A percentile compares a stretch with the other conserved stretches of the same genome.
These are phyloP conservation scores for Fusarium haematococcum DNA, from an alignment of 2,329 filamentous ascomycete genomes.

Conservation along the genomic window DNA sequence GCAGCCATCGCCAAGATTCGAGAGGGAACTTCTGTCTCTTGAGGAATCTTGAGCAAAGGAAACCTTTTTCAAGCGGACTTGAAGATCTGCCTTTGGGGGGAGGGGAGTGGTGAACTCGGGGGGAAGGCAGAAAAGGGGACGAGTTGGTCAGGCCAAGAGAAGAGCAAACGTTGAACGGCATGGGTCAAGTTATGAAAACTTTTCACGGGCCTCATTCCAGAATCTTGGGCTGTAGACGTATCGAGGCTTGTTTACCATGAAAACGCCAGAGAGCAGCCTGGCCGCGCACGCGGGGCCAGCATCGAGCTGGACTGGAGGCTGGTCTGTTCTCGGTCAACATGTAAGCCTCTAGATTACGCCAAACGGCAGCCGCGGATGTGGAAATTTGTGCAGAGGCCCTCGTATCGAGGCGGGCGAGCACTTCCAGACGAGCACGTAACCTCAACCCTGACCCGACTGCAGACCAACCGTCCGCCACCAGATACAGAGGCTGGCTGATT, in stretches of 20 bases:
- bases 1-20: constrained; percentile 23
- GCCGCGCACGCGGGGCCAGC: not conserved
- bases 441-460: constrained; percentile 15
- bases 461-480: constrained; percentile 2
- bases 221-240: not conserved
- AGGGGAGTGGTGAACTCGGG: not conserved
- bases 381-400: not conserved
- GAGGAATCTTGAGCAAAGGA: not conserved
- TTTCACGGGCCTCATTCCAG: constrained; percentile 13
- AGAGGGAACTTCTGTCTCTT: not conserved
- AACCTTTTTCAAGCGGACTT: constrained; percentile 10
- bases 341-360: not conserved
- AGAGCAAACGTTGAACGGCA: constrained; percentile 7
- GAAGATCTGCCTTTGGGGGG: constrained; percentile 9
- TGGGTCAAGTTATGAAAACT: constrained; percentile 36
- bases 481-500: constrained; percentile 7
- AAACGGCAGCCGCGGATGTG: not conserved
- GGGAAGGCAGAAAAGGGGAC: constrained; percentile 10
- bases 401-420: constrained; percentile 11
- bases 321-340: constrained; percentile 1
- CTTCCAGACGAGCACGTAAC: constrained; percentile 13
- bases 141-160: constrained; percentile 17
- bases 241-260: constrained; percentile 4
- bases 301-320: not conserved
- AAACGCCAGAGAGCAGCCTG: constrained; percentile 8